Evolutionary conservation across 306 rosid species (phyloP).

Genomic region (Acacia confusa): DNA sequence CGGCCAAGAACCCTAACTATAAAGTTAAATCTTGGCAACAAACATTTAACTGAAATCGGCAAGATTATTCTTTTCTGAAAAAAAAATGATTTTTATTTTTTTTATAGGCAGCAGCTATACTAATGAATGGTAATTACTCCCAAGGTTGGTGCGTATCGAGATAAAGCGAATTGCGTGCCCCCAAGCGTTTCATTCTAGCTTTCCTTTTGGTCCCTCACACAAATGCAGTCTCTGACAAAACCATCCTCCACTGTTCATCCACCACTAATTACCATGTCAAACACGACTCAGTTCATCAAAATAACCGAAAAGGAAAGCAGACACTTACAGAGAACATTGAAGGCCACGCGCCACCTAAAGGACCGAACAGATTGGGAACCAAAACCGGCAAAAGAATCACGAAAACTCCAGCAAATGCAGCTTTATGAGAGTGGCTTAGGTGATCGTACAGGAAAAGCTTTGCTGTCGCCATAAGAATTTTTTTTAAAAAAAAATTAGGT

Average conservation of each 20-base stretch:
- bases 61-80: neutral
- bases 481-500: neutral
- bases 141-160: neutral
- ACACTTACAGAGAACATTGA: slow-evolving; percentile 67
- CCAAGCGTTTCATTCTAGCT: neutral
- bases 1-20: neutral
- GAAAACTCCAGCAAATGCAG: slow-evolving; percentile 58
- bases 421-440: slow-evolving; percentile 45
- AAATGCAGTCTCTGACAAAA: slow-evolving; percentile 8
- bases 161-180: neutral
- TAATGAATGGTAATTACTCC: neutral
- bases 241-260: neutral
- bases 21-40: neutral
- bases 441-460: slow-evolving; percentile 25
- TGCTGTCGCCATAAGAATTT: slow-evolving; percentile 29
- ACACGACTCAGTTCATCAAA: neutral
- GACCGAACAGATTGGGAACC: slow-evolving; percentile 66
- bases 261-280: neutral
- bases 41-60: neutral
- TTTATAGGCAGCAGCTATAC: neutral
- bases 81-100: neutral
- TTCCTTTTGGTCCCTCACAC: neutral
- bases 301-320: neutral
- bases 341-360: slow-evolving; percentile 78
- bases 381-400: slow-evolving; percentile 64